Evolutionary conservation across 2,329 filamentous ascomycete species (phyloP), one percentile per base, ranked within the genome.

Genomic region (Pseudonectria foliicola): DNA sequence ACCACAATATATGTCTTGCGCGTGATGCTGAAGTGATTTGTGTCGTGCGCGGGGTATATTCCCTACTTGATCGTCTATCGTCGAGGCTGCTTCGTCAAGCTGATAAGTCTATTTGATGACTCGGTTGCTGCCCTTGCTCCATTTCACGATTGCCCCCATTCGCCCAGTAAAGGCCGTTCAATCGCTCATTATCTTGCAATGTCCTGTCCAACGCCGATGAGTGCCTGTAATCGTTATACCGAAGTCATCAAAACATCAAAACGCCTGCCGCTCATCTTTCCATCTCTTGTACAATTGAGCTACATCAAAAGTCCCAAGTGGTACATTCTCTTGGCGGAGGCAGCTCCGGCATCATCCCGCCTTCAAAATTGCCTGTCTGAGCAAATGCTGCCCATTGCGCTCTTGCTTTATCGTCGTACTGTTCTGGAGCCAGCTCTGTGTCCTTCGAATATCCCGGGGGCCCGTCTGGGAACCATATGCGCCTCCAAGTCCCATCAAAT

Each of bases 281-380:
- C 33, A 7, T 39, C 33, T 31, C 31, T 31, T 31, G 8, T 6
- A 24, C 15, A 23, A 37, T 27, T 27, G 18, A 23, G 31, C 28
- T 23, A 14, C 14, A 32, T 64, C 59, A 89, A 50, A 90, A 80
- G 53, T 86, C 77, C 74, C 82, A 90, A 18, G 65, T 60, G 45
- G 78, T 80, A 68, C 80, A 90, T 52, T 90, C 86, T 42, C 77
- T 70, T 59, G 80, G 80, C 0, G 89, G 89, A 13, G 89, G 85
- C 29, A 87, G 63, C 48, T 82, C 71, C 0, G 89, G 89, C 64
- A 95, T 82, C 6, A 79, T 50, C 1, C 80, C 82, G 25, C 77
- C 77, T 27, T 73, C 69, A 57, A 94, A 95, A 23, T 57, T 60
- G 1, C 85, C 85, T 13, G 74, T 75, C 43, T 76, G 67, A 29